phyloP scores from a whole-genome alignment of 441 rosid genomes.

The Capsella rubella region DNA sequence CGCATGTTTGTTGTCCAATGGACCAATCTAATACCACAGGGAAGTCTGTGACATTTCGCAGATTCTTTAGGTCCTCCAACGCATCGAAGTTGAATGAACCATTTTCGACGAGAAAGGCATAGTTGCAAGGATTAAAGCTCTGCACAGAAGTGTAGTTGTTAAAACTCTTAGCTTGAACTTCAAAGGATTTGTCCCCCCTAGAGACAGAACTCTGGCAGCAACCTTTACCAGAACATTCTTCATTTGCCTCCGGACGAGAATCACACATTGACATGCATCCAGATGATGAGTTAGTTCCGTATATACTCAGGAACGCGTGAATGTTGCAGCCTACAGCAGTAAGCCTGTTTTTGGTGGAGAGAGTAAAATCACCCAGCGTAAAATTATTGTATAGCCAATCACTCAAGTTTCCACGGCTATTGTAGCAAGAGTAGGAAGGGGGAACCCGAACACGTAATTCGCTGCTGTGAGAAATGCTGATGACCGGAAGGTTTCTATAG shows the following conservation, averaged over 20 bases:
- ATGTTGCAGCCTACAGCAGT: constrained; percentile 1
- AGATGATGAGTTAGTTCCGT: background rate
- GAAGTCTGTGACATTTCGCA: background rate
- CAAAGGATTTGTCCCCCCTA: rapidly evolving
- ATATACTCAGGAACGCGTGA: background rate
- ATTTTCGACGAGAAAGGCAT: constrained; percentile 20
- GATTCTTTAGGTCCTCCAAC: background rate
- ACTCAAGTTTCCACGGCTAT: too few species aligned
- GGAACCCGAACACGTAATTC: background rate
- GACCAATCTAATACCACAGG: constrained; percentile 30
- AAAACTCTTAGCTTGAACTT: background rate
- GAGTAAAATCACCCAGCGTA: too few species aligned
- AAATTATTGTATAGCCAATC: too few species aligned
- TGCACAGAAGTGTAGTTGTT: too few species aligned
- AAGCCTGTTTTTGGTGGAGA: background rate
- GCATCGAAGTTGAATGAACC: background rate
- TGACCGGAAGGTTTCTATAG: background rate
- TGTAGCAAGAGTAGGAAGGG: background rate
- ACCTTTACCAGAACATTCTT: background rate
- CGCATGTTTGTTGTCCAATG: constrained; percentile 6
- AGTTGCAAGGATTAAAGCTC: background rate
- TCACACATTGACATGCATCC: background rate
- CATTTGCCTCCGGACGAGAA: too few species aligned
- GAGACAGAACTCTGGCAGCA: constrained; percentile 2
- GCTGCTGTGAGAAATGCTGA: background rate